Conservation (phyloP, 768 basidiomycete species). For the Tulasnella sp. region DNA sequence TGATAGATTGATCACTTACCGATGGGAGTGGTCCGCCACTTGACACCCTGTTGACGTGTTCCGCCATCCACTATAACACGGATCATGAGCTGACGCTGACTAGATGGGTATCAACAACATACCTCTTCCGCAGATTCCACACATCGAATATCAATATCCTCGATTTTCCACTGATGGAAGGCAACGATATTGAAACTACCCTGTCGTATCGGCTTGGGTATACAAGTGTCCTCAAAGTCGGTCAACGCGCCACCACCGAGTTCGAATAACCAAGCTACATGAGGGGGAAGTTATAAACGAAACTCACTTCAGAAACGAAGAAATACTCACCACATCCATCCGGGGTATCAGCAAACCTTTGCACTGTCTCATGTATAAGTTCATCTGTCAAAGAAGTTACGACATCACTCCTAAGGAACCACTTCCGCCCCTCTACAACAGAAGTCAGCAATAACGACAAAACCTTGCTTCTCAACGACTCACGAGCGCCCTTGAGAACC, state of each 20-base stretch:
- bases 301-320: not conserved
- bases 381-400: slow-evolving; percentile 79
- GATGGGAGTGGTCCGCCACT: slow-evolving; percentile 75
- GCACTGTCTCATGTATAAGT: slow-evolving; percentile 68
- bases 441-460: not conserved
- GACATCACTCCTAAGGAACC: slow-evolving; percentile 83
- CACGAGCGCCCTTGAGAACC: slow-evolving; percentile 57
- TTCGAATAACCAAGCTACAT: slow-evolving; percentile 81
- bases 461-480: not conserved
- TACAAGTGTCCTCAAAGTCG: slow-evolving; percentile 55
- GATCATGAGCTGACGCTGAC: slow-evolving; percentile 9
- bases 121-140: slow-evolving; percentile 73
- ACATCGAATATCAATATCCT: slow-evolving; percentile 67
- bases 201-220: slow-evolving; percentile 68
- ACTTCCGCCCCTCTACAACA: slow-evolving; percentile 68
- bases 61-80: slow-evolving; percentile 56
- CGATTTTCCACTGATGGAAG: slow-evolving; percentile 86
- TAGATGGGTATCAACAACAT: slow-evolving; percentile 18
- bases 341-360: slow-evolving; percentile 69
- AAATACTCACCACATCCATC: slow-evolving; percentile 74
- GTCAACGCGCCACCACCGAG: slow-evolving; percentile 68
- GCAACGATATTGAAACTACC: slow-evolving; percentile 78
- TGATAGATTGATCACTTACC: slow-evolving; percentile 45
- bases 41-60: slow-evolving; percentile 55
- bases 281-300: slow-evolving; percentile 2